Evolutionary conservation across 352 stramenopile species (phyloP).

Genomic region (Pythium phragmitis): DNA sequence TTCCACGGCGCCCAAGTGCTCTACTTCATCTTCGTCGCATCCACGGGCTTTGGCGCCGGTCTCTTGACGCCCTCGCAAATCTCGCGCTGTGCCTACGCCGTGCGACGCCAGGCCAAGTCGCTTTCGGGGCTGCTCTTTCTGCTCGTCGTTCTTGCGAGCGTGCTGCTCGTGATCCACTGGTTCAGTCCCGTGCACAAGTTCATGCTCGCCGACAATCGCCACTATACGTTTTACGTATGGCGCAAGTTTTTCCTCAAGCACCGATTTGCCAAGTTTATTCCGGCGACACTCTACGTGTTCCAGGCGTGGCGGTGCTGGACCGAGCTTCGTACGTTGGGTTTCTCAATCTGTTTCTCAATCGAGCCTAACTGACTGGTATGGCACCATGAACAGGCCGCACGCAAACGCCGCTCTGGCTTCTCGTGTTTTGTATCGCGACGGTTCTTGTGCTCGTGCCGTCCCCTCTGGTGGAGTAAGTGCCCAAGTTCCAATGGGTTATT

Average conservation of each 20-base stretch:
- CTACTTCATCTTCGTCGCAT: conserved; percentile 72
- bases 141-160: conserved; percentile 11
- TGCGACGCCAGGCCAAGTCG: conserved; percentile 38
- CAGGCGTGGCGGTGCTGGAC: conserved; percentile 61
- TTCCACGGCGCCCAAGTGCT: conserved; percentile 76
- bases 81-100: conserved; percentile 32
- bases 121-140: conserved; percentile 38
- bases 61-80: conserved; percentile 41
- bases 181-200: conserved; percentile 89
- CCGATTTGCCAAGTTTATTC: conserved; percentile 63
- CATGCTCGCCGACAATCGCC: conserved; percentile 90
- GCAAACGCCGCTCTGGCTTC: conserved; percentile 67
- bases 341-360: neutral
- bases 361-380: neutral
- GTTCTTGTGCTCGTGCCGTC: conserved; percentile 84
- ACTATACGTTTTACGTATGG: conserved; percentile 94
- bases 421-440: conserved; percentile 72
- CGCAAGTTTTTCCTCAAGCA: conserved; percentile 84
- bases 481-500: neutral
- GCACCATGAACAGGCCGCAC: conserved; percentile 35
- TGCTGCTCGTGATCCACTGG: conserved; percentile 45
- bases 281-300: conserved; percentile 57
- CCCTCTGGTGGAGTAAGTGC: conserved; percentile 84
- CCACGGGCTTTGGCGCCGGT: conserved; percentile 56
- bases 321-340: conserved; percentile 55